Conservation (phyloP, 176 grass and related monocot species). For the Calamus simplicifolius region DNA sequence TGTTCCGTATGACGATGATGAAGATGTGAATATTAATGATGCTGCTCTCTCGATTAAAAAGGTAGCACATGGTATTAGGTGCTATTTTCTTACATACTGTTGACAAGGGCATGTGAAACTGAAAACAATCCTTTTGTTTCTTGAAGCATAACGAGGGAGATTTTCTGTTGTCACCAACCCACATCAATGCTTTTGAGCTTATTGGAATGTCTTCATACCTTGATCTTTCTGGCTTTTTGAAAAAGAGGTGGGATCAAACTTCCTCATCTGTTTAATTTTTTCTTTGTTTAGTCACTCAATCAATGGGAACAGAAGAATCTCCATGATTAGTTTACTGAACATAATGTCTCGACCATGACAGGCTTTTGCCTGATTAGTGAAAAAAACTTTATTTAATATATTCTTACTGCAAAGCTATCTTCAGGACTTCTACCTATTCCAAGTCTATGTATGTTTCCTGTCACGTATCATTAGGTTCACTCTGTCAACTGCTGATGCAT, state of each 20-base stretch:
- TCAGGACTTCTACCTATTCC: no score
- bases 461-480: no score
- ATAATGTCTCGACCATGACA: no score
- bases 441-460: no score
- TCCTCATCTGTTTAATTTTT: conserved; percentile 7
- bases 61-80: conserved; percentile 1
- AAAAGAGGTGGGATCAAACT: conserved; percentile 51
- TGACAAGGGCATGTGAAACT: background rate
- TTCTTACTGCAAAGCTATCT: no score
- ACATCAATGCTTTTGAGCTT: conserved; percentile 95
- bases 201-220: conserved; percentile 96
- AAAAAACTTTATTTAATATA: no score
- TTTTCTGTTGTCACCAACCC: conserved; percentile 11
- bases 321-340: no score
- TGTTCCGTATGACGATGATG: background rate
- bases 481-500: no score
- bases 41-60: conserved; percentile 1
- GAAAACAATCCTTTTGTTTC: conserved; percentile 3
- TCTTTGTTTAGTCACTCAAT: no score
- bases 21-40: background rate
- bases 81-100: background rate
- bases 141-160: conserved; percentile 39
- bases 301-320: no score
- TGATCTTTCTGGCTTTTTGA: conserved; percentile 97
- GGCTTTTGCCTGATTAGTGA: no score